phyloP scores from a whole-genome alignment of 306 rosid species.

The Vachellia pachyceras region DNA sequence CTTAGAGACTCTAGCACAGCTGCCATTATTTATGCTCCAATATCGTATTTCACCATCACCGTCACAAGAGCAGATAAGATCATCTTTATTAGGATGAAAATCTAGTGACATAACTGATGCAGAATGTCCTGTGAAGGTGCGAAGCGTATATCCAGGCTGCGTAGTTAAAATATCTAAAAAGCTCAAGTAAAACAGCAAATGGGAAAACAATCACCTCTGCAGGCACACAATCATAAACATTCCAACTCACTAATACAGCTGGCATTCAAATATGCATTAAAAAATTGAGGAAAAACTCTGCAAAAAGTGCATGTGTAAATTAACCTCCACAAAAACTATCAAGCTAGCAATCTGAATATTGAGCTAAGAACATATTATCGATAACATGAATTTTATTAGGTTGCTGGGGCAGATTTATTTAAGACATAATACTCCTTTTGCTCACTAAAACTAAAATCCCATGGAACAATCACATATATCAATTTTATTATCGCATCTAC shows the following conservation, averaged over 20 bases:
- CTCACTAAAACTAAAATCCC: not conserved
- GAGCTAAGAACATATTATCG: constrained; percentile 19
- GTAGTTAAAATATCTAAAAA: constrained; percentile 32
- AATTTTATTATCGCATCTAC: constrained; percentile 12
- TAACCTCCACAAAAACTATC: not conserved
- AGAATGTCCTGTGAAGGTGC: constrained; percentile 88
- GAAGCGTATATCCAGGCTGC: constrained; percentile 92
- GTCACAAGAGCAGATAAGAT: constrained; percentile 92
- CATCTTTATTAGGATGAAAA: constrained; percentile 94
- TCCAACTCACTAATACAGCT: not conserved
- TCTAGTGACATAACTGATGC: constrained; percentile 84
- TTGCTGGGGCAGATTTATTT: not conserved
- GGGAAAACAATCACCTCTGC: constrained; percentile 9
- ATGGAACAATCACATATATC: constrained; percentile 9
- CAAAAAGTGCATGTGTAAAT: not conserved
- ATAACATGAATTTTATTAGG: not conserved
- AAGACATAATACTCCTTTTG: constrained; percentile 1
- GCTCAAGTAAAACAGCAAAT: constrained; percentile 25
- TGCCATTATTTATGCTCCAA: constrained; percentile 94
- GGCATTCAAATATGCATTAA: not conserved
- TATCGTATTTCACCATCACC: constrained; percentile 92
- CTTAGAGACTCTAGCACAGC: constrained; percentile 74
- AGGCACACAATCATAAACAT: constrained; percentile 17
- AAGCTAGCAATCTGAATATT: not conserved
- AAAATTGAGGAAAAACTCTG: not conserved